Evolutionary conservation across 108 stramenopile species (phyloP).

Genomic region (Pseudonitzschia multistriata): DNA sequence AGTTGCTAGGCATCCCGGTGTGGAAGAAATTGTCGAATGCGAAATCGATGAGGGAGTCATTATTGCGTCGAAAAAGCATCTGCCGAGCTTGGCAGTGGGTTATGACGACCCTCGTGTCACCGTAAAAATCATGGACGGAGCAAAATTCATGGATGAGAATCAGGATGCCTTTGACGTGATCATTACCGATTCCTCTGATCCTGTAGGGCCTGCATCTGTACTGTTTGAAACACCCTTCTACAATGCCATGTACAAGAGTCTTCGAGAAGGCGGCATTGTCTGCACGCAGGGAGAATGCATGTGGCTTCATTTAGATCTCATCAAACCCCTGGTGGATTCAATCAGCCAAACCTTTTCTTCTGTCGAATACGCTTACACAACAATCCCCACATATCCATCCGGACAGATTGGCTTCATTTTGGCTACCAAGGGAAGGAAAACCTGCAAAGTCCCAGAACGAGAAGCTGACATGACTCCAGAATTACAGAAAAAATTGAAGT

Average conservation of each 20-base stretch:
- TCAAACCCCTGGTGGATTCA: constrained; percentile 74
- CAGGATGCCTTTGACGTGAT: constrained; percentile 84
- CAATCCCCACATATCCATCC: constrained; percentile 96
- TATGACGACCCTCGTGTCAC: constrained; percentile 92
- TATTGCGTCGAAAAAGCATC: constrained; percentile 75
- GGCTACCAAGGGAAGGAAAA: constrained; percentile 62
- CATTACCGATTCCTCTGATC: constrained; percentile 89
- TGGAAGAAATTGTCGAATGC: constrained; percentile 93
- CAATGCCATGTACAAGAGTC: constrained; percentile 81
- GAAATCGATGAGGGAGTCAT: constrained; percentile 93
- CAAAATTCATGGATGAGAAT: constrained; percentile 81
- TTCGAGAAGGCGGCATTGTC: constrained; percentile 91
- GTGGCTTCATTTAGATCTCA: constrained; percentile 93
- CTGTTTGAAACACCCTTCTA: constrained; percentile 96
- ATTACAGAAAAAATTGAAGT: constrained; percentile 65
- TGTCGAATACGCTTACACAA: constrained; percentile 97
- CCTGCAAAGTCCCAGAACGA: constrained; percentile 61
- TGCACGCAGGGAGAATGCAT: constrained; percentile 98
- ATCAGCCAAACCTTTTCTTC: constrained; percentile 68
- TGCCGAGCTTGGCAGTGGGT: constrained; percentile 81
- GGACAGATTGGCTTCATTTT: constrained; percentile 98
- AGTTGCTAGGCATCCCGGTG: constrained; percentile 71
- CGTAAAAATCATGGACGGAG: constrained; percentile 86
- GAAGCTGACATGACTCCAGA: constrained; percentile 39
- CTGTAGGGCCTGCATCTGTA: constrained; percentile 93